phyloP scores from a whole-genome alignment of 768 basidiomycete genomes.

The Suillus placidus region DNA sequence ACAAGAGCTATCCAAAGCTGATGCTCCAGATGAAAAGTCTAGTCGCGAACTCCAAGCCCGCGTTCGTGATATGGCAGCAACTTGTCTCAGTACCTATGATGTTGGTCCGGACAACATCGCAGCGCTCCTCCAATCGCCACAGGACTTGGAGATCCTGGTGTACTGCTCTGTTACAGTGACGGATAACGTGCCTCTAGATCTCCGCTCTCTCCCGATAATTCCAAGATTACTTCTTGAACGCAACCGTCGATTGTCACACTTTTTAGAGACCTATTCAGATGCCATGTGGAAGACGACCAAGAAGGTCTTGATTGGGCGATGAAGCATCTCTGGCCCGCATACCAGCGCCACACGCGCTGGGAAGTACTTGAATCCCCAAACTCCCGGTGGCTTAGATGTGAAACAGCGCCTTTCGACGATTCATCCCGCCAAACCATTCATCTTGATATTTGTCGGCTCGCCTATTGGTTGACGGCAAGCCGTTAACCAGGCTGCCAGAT shows the following conservation, averaged over 20 bases:
- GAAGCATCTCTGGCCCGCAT: constrained; percentile 32
- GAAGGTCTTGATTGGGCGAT: constrained; percentile 36
- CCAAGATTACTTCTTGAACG: constrained; percentile 31
- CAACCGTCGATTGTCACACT: constrained; percentile 35
- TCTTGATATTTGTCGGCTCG: constrained; percentile 44
- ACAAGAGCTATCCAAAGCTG: constrained; percentile 28
- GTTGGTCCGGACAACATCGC: constrained; percentile 4
- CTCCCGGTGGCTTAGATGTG: constrained; percentile 33
- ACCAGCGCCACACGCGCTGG: constrained; percentile 32
- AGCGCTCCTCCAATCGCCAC: constrained; percentile 22
- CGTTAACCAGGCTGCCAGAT: constrained; percentile 40
- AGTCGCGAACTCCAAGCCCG: constrained; percentile 12
- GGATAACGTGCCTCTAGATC: constrained; percentile 30
- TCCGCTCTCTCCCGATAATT: constrained; percentile 1
- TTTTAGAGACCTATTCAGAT: constrained; percentile 26
- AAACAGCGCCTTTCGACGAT: constrained; percentile 17
- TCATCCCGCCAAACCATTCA: constrained; percentile 34
- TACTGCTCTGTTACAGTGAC: constrained; percentile 36
- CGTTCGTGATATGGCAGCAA: constrained; percentile 23
- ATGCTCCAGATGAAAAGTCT: background rate
- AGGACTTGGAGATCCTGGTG: constrained; percentile 33
- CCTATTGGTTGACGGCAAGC: constrained; percentile 45
- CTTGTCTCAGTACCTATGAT: constrained; percentile 36
- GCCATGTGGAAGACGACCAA: constrained; percentile 16
- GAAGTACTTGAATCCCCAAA: constrained; percentile 16